phyloP scores from a whole-genome alignment of 2,329 filamentous ascomycete genomes.

The Alternaria postmessia region DNA sequence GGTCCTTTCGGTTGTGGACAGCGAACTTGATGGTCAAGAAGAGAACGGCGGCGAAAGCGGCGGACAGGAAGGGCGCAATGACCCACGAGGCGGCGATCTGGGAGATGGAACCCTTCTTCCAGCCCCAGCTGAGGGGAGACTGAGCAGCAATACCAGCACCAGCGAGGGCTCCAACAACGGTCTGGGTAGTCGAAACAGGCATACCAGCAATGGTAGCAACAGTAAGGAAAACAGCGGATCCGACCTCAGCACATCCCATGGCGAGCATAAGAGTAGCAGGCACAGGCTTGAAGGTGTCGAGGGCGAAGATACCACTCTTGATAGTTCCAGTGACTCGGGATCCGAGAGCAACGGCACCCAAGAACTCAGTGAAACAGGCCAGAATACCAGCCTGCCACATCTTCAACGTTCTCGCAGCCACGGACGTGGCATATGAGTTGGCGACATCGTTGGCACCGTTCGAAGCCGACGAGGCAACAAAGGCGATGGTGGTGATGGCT shows the following conservation, averaged over 20 bases:
- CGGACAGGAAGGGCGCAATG: conserved; percentile 60
- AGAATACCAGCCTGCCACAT: conserved; percentile 63
- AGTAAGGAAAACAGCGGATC: conserved; percentile 52
- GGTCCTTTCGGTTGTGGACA: conserved; percentile 59
- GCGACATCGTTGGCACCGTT: conserved; percentile 63
- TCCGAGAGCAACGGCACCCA: conserved; percentile 62
- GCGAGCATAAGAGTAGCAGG: conserved; percentile 66
- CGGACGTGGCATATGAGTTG: conserved; percentile 59
- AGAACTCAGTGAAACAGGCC: conserved; percentile 60
- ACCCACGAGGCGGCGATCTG: conserved; percentile 57
- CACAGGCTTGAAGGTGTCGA: conserved; percentile 55
- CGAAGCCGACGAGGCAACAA: conserved; percentile 45
- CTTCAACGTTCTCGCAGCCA: conserved; percentile 59
- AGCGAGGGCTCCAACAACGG: conserved; percentile 66
- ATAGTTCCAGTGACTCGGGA: conserved; percentile 68
- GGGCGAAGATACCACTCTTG: conserved; percentile 66
- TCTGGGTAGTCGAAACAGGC: conserved; percentile 69
- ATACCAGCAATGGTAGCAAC: conserved; percentile 63
- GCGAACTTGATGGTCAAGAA: conserved; percentile 60
- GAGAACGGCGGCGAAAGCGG: conserved; percentile 59
- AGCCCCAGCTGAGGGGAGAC: conserved; percentile 37
- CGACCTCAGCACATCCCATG: conserved; percentile 63
- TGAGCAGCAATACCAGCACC: conserved; percentile 64
- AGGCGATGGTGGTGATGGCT: conserved; percentile 51
- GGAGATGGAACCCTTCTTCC: conserved; percentile 38